A percentile compares a stretch with the other conserved stretches of the same genome.
phyloP scores from a whole-genome alignment of 495 filamentous ascomycete species.

The Bathelium albidoporum region DNA sequence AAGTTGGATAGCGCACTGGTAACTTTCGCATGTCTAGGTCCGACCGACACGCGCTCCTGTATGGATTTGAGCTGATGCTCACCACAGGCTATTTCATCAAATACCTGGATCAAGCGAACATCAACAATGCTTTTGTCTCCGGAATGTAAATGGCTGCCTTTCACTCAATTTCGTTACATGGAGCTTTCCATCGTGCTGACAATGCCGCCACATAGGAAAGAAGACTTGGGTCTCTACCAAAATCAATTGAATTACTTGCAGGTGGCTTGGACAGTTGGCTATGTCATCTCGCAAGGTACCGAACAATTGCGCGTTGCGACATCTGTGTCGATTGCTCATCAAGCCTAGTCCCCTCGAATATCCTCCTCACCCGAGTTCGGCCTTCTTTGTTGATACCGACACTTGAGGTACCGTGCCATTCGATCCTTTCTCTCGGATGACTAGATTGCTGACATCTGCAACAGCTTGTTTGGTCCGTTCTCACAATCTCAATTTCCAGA shows the following conservation, averaged over 20 bases:
- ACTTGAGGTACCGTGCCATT: constrained; percentile 26
- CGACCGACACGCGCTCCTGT: not conserved
- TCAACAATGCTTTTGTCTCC: constrained; percentile 46
- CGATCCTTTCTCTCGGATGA: not conserved
- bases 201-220: constrained; percentile 19
- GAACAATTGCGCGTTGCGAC: not conserved
- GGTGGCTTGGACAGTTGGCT: constrained; percentile 52
- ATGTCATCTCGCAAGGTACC: constrained; percentile 35
- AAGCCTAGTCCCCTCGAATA: constrained; percentile 51
- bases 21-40: constrained; percentile 44
- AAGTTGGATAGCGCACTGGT: constrained; percentile 50
- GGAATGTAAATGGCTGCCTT: constrained; percentile 28
- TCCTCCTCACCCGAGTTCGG: constrained; percentile 45
- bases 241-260: constrained; percentile 25
- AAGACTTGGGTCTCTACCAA: constrained; percentile 18
- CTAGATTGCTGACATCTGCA: not conserved
- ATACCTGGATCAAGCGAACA: constrained; percentile 47
- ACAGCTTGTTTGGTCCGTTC: constrained; percentile 3
- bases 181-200: no score
- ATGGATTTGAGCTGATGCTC: constrained; percentile 17
- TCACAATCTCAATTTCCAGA: constrained; percentile 6
- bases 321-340: not conserved
- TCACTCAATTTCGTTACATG: not conserved
- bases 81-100: constrained; percentile 51
- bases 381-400: constrained; percentile 52